Evolutionary conservation across 345 rosid species (phyloP), one percentile per base, ranked within the genome.

Genomic region (Turnera subulata): DNA sequence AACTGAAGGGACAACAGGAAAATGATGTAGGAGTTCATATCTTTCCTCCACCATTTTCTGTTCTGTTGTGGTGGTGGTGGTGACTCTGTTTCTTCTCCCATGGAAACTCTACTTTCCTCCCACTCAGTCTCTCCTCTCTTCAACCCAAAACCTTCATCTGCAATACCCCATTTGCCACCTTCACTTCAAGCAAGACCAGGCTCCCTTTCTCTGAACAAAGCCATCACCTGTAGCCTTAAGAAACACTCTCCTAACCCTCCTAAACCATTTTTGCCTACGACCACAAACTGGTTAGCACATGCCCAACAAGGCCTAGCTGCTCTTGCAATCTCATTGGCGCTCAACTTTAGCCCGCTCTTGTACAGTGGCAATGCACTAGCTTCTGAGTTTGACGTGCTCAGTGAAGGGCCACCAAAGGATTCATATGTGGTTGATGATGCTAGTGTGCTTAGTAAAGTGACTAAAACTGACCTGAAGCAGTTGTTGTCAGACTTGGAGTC

Each of bases 401-500:
- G 72, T 61, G 97, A 87, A 15, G 91, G 96, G 17, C 99, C 99
- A 19, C 96, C 99, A 2, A 75, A 85, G 59, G 94, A 89, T 0
- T 73, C 94, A 0, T 89, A 82, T 60, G 76, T 93, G 15, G 79
- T 93, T 32, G 99, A 89, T 51, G 99, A 93, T 46, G 97, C 99
- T 43, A 86, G 86, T 47, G 99, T 93, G 73, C 88, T 93, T n/a
- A 89, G 99, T 49, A 80, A 82, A 58, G 86, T 93, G 11, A 89
- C 99, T 0, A 93, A 29, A 48, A 80, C 96, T 38, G 99, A 93
- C 71, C 68, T 89, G 56, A 93, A 80, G 77, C 78, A 70, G 61
- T 76, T 93, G 49, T 78, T 93, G 63, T 85, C 99, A 37, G 97
- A 89, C 76, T 78, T 93, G 85, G 99, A 93, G 67, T 78, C 88